Base-by-base conservation (phyloP, 768 basidiomycete genomes). In the Vishniacozyma victoriae region DNA sequence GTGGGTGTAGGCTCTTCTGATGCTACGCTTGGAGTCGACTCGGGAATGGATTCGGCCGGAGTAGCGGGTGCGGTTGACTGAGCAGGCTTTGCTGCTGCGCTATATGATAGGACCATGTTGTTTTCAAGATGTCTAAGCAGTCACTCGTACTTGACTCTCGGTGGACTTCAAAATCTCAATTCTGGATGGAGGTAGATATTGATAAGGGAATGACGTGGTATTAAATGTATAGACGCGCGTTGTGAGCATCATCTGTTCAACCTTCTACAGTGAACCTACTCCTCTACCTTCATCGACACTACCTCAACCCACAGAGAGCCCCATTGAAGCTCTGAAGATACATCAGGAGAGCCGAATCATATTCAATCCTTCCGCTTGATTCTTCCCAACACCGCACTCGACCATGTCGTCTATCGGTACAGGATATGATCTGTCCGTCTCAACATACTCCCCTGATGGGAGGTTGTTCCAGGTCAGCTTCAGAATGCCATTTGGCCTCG, bases 371-470 rank as follows among this genome's bases (percentile, higher is more conserved):
- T n/a, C n/a, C n/a, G n/a, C n/a, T n/a, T n/a, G n/a, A n/a, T n/a
- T n/a, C n/a, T n/a, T n/a, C n/a, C n/a, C n/a, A 33, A 9, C 29
- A n/a, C n/a, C 29, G 9, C 29, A 33, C 27, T n/a, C 33, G 44
- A 54, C 41, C 20, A 95, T 97, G 93, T 93, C 92, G 52, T 96
- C 93, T 37, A 97, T 97, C 70, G 93, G 95, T 54, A 97, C 95
- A 65, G 95, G 95, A 50, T 97, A 96, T 77, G 95, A 96, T 79
- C 83, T 71, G 20, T 69, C 65, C 6, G 68, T 69, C 9, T 69
- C 67, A 26, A 69, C 66, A 7, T 75, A 74, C 62, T 73, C 72
- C 13, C 93, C 93, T 54, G 93, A 99, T 75, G 95, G 95, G 23
- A 83, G 95, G 58, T 91, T 99, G 70, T 99, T 99, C 70, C 95